Base-by-base conservation (phyloP, 2,329 filamentous ascomycete genomes). In the Magnaporthiopsis incrustans region DNA sequence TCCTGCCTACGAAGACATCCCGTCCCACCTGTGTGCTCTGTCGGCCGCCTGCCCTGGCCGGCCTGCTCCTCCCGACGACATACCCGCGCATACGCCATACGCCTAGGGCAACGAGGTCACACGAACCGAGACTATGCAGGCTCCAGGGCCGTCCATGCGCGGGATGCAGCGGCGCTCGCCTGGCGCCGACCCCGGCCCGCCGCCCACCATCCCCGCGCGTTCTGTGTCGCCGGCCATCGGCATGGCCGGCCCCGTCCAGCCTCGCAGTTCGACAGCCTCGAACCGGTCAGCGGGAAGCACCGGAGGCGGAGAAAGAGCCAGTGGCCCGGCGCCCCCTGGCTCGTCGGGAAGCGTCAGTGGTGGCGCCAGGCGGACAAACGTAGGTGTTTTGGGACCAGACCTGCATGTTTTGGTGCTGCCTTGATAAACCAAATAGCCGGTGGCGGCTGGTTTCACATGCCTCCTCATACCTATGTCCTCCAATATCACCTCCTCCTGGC, bases 221-320 rank as follows among this genome's bases (percentile, higher is more conserved):
- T 78, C 84, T 61, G 87, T 86, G 71, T 89, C 87, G 62, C 87
- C 88, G 44, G 82, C 77, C 65, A 75, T 78, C 64, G 77, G 80
- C 69, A 78, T 85, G 67, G 68, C 70, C 63, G 70, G 70, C 26
- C 70, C 69, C 22, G 70, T 73, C 38, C 86, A 86, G 67, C 79
- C 85, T 65, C 85, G 89, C 66, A 81, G 83, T 35, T 90, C 89
- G 11, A 86, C 85, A 59, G 82, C 85, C 38, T 92, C 89, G 7
- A 81, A 77, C 65, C 85, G 87, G 72, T 86, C 88, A 4, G 67
- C 71, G 12, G 65, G 69, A 38, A 69, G 71, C 59, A 70, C 69
- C 57, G 69, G 68, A 27, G 69, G 70, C 53, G 74, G 75, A 11
- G 78, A 81, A 44, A 44, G 38, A 44, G 38, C 15, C 15, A 7